Percentiles rank a stretch among this genome's conserved stretches.
Evolutionary conservation across 2,329 filamentous ascomycete species (phyloP).

Genomic region (Akanthomyces uredinophilus): DNA sequence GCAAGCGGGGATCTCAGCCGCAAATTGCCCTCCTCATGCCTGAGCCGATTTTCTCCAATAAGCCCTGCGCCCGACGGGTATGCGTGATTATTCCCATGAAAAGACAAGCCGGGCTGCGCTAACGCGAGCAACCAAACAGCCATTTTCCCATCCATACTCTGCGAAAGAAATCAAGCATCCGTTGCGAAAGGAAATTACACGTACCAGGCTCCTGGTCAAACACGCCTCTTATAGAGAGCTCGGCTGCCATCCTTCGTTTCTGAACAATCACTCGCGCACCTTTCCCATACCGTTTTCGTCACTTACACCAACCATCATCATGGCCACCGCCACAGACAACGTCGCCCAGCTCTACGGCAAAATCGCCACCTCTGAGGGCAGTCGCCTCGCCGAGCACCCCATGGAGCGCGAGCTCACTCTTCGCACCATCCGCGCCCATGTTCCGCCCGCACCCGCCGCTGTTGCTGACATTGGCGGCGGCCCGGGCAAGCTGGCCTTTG

Average conservation of each 20-base stretch:
- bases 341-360: conserved; percentile 14
- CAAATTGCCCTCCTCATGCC: neutral
- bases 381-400: conserved; percentile 14
- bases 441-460: neutral
- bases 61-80: neutral
- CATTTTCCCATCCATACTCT: no score
- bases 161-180: no score
- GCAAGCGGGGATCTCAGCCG: neutral
- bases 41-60: no score
- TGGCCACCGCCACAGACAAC: neutral
- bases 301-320: neutral
- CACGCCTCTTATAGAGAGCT: no score
- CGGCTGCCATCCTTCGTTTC: no score
- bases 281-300: neutral
- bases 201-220: no score
- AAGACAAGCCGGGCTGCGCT: neutral
- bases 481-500: conserved; percentile 16
- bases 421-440: conserved; percentile 12
- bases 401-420: conserved; percentile 18
- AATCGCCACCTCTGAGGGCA: conserved; percentile 13
- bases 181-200: no score
- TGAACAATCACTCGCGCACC: no score
- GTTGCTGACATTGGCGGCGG: conserved; percentile 17
- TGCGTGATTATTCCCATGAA: neutral
- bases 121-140: no score